Evolutionary conservation across 2,329 filamentous ascomycete genomes (phyloP).

Genomic region (Hysterium pulicare): DNA sequence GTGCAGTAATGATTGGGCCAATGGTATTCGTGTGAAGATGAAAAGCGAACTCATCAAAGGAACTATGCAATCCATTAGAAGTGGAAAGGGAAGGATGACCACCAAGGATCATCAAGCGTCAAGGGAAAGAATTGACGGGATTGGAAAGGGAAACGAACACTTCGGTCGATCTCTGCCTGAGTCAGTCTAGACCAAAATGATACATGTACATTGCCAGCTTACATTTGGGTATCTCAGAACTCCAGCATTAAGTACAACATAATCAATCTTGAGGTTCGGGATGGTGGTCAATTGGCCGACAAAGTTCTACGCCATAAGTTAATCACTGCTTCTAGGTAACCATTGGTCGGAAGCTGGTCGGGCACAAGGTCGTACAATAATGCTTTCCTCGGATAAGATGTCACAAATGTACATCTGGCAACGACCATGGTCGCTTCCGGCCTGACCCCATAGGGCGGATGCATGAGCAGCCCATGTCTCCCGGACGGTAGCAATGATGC

Average conservation of each 20-base stretch:
- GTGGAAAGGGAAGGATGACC: not conserved
- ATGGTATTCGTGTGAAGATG: constrained; percentile 59
- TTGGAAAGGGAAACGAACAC: constrained; percentile 36
- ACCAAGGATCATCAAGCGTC: constrained; percentile 1
- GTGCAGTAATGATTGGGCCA: constrained; percentile 56
- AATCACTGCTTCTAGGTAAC: constrained; percentile 5
- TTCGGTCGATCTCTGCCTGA: constrained; percentile 48
- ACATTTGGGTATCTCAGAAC: constrained; percentile 57
- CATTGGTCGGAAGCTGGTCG: not conserved
- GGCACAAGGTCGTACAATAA: constrained; percentile 33
- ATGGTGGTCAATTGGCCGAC: constrained; percentile 39
- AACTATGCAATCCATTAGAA: constrained; percentile 32
- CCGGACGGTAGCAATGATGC: constrained; percentile 52
- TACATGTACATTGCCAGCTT: constrained; percentile 20
- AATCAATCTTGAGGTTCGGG: constrained; percentile 48
- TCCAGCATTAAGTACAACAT: constrained; percentile 56
- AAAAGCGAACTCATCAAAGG: constrained; percentile 52
- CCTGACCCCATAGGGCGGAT: constrained; percentile 39
- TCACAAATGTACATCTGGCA: constrained; percentile 52
- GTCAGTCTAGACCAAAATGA: constrained; percentile 12
- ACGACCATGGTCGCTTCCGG: constrained; percentile 43
- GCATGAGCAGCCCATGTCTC: constrained; percentile 40
- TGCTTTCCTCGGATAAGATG: constrained; percentile 52
- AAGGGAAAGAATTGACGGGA: constrained; percentile 7
- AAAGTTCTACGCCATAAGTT: constrained; percentile 37